Evolutionary conservation across 2,329 filamentous ascomycete species (phyloP).

Genomic region (Fusarium virguliforme): DNA sequence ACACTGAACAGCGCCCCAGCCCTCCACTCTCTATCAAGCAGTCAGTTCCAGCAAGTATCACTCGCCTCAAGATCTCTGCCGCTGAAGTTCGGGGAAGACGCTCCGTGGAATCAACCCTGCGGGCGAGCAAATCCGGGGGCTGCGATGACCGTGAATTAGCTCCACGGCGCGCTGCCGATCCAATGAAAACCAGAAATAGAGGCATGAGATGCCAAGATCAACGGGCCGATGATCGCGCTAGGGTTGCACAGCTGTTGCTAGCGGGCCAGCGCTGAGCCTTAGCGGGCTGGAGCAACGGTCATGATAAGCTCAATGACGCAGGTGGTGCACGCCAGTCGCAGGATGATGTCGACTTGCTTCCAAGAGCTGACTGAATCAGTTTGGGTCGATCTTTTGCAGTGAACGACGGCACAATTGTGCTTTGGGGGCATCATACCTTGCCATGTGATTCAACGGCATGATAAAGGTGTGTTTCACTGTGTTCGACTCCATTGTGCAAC

Average conservation of each 20-base stretch:
- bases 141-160: not conserved
- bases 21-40: not conserved
- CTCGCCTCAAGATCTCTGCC: not conserved
- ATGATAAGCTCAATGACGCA: slow-evolving; percentile 13
- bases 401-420: too few relatives aligned
- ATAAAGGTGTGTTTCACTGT: too few relatives aligned
- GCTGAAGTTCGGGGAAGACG: slow-evolving; percentile 1
- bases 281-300: not conserved
- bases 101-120: not conserved
- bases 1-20: not conserved
- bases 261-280: not conserved
- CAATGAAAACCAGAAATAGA: not conserved
- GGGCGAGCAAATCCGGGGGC: not conserved
- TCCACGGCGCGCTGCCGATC: not conserved
- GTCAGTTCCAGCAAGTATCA: not conserved
- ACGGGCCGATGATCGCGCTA: not conserved
- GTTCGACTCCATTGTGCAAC: too few relatives aligned
- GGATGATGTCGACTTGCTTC: not conserved
- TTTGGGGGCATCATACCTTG: too few relatives aligned
- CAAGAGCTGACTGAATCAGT: slow-evolving; percentile 1
- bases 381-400: too few relatives aligned
- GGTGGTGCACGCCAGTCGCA: not conserved
- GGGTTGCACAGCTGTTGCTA: not conserved
- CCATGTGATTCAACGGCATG: too few relatives aligned
- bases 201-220: not conserved